These are phyloP conservation scores for Hypoxylon sp. DNA, from an alignment of 2,329 filamentous ascomycete genomes.

Conservation along the genomic window DNA sequence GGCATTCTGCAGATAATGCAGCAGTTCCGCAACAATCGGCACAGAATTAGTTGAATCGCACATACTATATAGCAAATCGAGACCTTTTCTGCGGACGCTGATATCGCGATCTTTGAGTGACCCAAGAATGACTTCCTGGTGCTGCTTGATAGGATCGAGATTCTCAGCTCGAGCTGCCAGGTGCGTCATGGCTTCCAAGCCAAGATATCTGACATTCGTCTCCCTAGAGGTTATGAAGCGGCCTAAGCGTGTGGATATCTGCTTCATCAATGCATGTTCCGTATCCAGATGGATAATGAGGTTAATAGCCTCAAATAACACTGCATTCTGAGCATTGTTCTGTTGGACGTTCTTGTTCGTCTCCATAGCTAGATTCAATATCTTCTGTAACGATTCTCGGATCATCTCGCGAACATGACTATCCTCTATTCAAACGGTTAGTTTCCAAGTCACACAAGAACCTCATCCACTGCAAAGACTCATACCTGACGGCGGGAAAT, in stretches of 20 bases:
- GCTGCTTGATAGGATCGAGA: constrained; percentile 96
- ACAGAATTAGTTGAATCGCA: constrained; percentile 96
- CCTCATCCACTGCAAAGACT: constrained; percentile 25
- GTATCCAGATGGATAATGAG: constrained; percentile 98
- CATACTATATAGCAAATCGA: constrained; percentile 99
- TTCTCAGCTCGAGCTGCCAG: constrained; percentile 94
- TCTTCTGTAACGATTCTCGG: constrained; percentile 89
- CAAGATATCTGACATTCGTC: constrained; percentile 96
- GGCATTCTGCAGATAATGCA: constrained; percentile 95
- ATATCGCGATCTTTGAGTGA: constrained; percentile 97
- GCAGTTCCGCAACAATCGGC: constrained; percentile 90
- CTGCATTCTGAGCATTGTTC: constrained; percentile 98
- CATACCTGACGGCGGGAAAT: constrained; percentile 92
- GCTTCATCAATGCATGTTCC: constrained; percentile 93
- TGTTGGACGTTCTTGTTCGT: constrained; percentile 98
- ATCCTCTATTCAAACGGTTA: constrained; percentile 75
- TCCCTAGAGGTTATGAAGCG: constrained; percentile 97
- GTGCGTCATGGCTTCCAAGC: constrained; percentile 98
- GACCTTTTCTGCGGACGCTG: constrained; percentile 93
- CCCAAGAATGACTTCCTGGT: constrained; percentile 95
- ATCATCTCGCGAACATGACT: constrained; percentile 93
- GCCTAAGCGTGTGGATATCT: constrained; percentile 90
- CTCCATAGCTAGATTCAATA: constrained; percentile 91
- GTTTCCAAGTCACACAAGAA: constrained; percentile 23
- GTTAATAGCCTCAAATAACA: constrained; percentile 98